Percentiles rank a stretch among this genome's conserved stretches.
Conservation (phyloP, 371 early-diverging fungal genomes). For the Apophysomyces variabilis region DNA sequence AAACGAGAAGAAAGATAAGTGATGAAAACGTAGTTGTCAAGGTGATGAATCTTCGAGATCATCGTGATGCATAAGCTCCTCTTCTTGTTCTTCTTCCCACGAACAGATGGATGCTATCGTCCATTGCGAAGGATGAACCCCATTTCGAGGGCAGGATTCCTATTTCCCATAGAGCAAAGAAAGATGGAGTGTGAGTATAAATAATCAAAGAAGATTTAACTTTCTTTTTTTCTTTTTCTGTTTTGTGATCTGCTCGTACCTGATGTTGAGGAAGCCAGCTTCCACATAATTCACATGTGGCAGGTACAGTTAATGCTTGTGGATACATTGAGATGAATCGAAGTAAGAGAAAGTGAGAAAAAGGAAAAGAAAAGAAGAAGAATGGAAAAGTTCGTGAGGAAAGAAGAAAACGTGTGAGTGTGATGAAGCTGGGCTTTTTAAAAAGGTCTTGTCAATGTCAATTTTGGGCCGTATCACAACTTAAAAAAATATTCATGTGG, state of each 20-base stretch:
- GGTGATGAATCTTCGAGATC: conserved; percentile 9
- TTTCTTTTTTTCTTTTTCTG: neutral
- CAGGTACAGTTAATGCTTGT: conserved; percentile 24
- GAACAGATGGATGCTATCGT: neutral
- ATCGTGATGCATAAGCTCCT: conserved; percentile 1
- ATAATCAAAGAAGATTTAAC: neutral
- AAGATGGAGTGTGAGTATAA: neutral
- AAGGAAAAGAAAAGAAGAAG: conserved; percentile 8
- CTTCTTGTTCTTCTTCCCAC: conserved; percentile 5
- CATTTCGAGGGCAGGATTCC: conserved; percentile 32
- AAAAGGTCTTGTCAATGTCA: conserved; percentile 11
- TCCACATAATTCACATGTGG: conserved; percentile 45
- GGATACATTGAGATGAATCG: conserved; percentile 2
- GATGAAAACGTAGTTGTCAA: conserved; percentile 10
- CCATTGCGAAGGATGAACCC: conserved; percentile 39
- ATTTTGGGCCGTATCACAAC: conserved; percentile 11
- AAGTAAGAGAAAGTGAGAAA: neutral
- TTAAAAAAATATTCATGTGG: conserved; percentile 9
- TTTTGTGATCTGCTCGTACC: conserved; percentile 19
- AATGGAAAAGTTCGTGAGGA: conserved; percentile 7
- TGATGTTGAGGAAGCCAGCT: conserved; percentile 37
- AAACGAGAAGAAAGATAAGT: neutral
- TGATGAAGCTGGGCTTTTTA: conserved; percentile 9
- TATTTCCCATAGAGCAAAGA: neutral
- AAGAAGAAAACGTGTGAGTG: conserved; percentile 11